Conservation (phyloP, 2,329 filamentous ascomycete species). For the Fusarium oxysporum region DNA sequence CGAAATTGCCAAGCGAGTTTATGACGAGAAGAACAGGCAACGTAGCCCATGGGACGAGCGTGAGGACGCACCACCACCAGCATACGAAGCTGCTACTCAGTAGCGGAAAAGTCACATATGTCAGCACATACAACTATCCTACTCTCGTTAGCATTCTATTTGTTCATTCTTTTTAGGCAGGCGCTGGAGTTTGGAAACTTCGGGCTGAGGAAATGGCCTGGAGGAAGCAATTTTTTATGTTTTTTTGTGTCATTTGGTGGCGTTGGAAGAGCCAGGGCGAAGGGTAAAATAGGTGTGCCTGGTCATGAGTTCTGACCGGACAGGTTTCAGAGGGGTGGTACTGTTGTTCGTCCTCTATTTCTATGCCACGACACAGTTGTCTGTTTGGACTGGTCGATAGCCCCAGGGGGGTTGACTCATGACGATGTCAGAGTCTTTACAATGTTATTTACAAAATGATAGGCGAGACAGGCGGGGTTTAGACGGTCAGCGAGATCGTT, state of each 20-base stretch:
- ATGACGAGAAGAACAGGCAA: constrained; percentile 79
- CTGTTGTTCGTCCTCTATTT: constrained; percentile 24
- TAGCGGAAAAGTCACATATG: constrained; percentile 43
- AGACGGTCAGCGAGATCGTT: constrained; percentile 17
- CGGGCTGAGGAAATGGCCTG: constrained; percentile 25
- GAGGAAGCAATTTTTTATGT: constrained; percentile 26
- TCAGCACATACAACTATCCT: constrained; percentile 31
- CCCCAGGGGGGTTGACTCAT: constrained; percentile 34
- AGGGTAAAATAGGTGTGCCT: constrained; percentile 39
- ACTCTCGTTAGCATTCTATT: constrained; percentile 37
- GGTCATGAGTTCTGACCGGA: constrained; percentile 32
- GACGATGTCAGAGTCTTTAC: constrained; percentile 22
- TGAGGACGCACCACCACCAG: constrained; percentile 69
- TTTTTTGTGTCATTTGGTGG: constrained; percentile 29
- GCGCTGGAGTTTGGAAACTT: constrained; percentile 40
- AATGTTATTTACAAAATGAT: constrained; percentile 25
- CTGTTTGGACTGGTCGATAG: constrained; percentile 29
- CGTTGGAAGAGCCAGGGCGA: constrained; percentile 36
- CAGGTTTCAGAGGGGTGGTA: constrained; percentile 24
- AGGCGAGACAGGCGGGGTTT: constrained; percentile 10
- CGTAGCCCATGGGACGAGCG: constrained; percentile 58
- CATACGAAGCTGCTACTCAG: constrained; percentile 66
- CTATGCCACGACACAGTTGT: constrained; percentile 26
- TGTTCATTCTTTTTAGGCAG: constrained; percentile 29
- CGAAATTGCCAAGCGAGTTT: constrained; percentile 88